Percentiles rank a stretch among this genome's conserved stretches.
Evolutionary conservation across 176 grass and related monocot species (phyloP).

Genomic region (Musa troglodytarum): DNA sequence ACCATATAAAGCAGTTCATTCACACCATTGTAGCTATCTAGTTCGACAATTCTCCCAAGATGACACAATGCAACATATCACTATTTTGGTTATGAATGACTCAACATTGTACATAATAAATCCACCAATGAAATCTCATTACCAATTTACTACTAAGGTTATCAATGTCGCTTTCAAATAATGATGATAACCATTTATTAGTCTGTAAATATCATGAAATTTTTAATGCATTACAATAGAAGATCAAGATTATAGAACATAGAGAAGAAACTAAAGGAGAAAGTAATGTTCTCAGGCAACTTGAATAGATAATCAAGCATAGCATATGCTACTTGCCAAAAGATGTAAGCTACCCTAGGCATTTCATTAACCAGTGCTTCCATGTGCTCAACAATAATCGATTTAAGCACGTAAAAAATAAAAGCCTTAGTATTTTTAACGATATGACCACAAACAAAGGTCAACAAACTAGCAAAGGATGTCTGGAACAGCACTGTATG

Average conservation of each 20-base stretch:
- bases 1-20: constrained; percentile 6
- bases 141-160: constrained; percentile 8
- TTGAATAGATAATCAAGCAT: constrained; percentile 70
- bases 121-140: constrained; percentile 45
- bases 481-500: constrained; percentile 57
- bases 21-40: constrained; percentile 26
- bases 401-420: constrained; percentile 75
- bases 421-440: constrained; percentile 67
- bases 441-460: constrained; percentile 47
- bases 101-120: constrained; percentile 61
- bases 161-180: constrained; percentile 37
- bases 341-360: constrained; percentile 66
- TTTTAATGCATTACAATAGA: constrained; percentile 70
- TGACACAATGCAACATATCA: constrained; percentile 60
- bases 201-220: constrained; percentile 71
- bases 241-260: constrained; percentile 46
- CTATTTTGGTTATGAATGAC: constrained; percentile 87
- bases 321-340: constrained; percentile 70
- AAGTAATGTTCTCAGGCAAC: constrained; percentile 40
- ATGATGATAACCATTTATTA: constrained; percentile 63
- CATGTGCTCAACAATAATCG: constrained; percentile 58
- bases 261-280: constrained; percentile 33
- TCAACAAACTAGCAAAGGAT: constrained; percentile 90
- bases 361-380: constrained; percentile 77
- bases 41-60: constrained; percentile 59